Conservation (phyloP, 352 stramenopile genomes). For the Globisporangium polare region DNA sequence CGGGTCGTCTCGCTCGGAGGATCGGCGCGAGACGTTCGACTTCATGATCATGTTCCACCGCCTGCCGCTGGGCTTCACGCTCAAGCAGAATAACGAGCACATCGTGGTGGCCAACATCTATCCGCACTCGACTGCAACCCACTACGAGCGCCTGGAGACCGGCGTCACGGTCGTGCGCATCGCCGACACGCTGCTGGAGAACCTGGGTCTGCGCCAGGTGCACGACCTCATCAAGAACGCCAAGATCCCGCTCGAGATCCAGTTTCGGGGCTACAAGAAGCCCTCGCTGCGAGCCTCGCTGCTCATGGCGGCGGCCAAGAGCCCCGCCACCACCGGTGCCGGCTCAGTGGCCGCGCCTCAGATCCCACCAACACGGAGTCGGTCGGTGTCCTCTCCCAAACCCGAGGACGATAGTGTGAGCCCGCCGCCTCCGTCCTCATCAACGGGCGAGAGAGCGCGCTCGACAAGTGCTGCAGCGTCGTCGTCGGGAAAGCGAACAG, state of each 20-base stretch:
- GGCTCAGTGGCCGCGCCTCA: not conserved
- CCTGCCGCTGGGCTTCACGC: constrained; percentile 80
- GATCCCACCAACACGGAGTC: not conserved
- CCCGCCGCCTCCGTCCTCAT: not conserved
- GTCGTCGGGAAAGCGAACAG: not conserved
- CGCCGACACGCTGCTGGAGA: constrained; percentile 45
- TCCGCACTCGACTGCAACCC: constrained; percentile 65
- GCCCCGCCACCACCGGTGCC: not conserved
- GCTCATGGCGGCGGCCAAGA: constrained; percentile 11
- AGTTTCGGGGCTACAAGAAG: constrained; percentile 47
- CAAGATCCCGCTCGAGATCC: constrained; percentile 62
- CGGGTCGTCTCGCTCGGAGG: constrained; percentile 16
- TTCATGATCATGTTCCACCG: constrained; percentile 84
- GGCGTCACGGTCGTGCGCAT: constrained; percentile 78
- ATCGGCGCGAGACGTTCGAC: constrained; percentile 37
- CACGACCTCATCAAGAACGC: constrained; percentile 82
- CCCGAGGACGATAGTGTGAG: constrained; percentile 8
- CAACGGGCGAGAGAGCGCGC: constrained; percentile 2
- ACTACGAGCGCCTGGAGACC: constrained; percentile 64
- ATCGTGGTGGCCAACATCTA: constrained; percentile 86
- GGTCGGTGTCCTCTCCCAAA: constrained; percentile 5
- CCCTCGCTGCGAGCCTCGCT: constrained; percentile 16
- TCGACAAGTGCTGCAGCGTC: not conserved
- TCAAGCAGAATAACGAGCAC: constrained; percentile 72
- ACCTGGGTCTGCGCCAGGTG: constrained; percentile 74